phyloP scores from a whole-genome alignment of 768 basidiomycete species.

The Gloeophyllum trabeum region DNA sequence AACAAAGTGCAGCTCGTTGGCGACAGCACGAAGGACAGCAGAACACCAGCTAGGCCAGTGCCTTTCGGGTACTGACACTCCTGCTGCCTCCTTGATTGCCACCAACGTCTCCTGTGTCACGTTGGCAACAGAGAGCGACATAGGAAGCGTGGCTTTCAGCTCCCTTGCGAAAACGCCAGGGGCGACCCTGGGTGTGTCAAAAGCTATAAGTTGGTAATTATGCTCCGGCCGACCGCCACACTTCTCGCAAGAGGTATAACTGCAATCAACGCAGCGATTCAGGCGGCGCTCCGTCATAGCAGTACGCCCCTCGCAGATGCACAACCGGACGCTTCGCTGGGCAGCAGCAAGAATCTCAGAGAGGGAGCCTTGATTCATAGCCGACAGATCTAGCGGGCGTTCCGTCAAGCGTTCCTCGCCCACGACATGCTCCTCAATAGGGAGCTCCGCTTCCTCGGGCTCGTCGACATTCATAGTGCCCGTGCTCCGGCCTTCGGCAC shows the following conservation, averaged over 20 bases:
- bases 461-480: slow-evolving; percentile 42
- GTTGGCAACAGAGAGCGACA: slow-evolving; percentile 58
- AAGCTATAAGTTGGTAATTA: slow-evolving; percentile 47
- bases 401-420: slow-evolving; percentile 61
- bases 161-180: slow-evolving; percentile 68
- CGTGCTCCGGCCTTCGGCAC: slow-evolving; percentile 17
- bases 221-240: slow-evolving; percentile 92
- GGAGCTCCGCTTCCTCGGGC: slow-evolving; percentile 12
- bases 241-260: slow-evolving; percentile 67
- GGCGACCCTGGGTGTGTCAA: slow-evolving; percentile 42
- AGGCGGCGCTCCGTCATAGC: slow-evolving; percentile 61
- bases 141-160: slow-evolving; percentile 75
- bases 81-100: slow-evolving; percentile 27
- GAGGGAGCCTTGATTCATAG: slow-evolving; percentile 32
- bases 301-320: slow-evolving; percentile 83
- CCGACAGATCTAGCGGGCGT: slow-evolving; percentile 60
- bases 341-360: slow-evolving; percentile 52
- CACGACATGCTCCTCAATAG: slow-evolving; percentile 42
- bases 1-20: slow-evolving; percentile 68
- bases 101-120: slow-evolving; percentile 44
- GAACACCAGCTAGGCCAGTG: slow-evolving; percentile 62
- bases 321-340: slow-evolving; percentile 63
- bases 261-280: slow-evolving; percentile 66
- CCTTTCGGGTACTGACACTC: slow-evolving; percentile 32
- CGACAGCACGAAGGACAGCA: slow-evolving; percentile 49